Evolutionary conservation across 148 eudicot species (phyloP), one percentile per base, ranked within the genome.

Genomic region (Rhododendron simsii): DNA sequence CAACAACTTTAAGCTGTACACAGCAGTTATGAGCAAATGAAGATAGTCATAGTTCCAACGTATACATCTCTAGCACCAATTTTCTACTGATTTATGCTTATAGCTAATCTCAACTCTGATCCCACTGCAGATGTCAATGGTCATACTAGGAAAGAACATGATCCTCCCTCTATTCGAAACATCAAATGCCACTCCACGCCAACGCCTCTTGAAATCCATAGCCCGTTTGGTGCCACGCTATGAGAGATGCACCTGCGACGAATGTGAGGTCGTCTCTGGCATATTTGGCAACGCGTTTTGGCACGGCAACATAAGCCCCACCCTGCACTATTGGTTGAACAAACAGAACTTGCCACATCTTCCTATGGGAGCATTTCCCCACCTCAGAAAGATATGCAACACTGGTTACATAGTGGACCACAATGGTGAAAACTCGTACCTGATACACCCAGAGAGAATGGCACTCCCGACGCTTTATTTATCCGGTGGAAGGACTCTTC

Each of bases 331-430:
- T 37, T 88, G 90, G 90, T 48, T 90, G 81, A 90, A 90, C 88
- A 87, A 88, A 48, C 55, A 84, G 35, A 88, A 83, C 85, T 67
- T 85, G 44, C 86, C 87, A 23, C 45, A 45, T 59, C 89, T 90
- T 55, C 91, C 91, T 53, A 90, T 90, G 91, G 89, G 89, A 4
- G 91, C 85, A 77, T 90, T 90, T 59, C 88, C 91, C 41, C 89
- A 90, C 84, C 87, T 90, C 74, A 88, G 91, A 61, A 88, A 85
- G 82, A 90, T 90, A 2, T 90, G 91, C 69, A 86, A 48, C 7
- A 26, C 78, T 0, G 91, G 91, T 20, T 88, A 86, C 74, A 88
- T 90, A 30, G 90, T 88, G 10, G 89, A 82, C 84, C 26, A 26
- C 18, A 80, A 63, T 1, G 91, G 91, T 1, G 73, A 86, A 57